Evolutionary conservation across 192 early-diverging fungal genomes (phyloP), one percentile per base, ranked within the genome.

Genomic region (Rhizoclosmatium sp.): DNA sequence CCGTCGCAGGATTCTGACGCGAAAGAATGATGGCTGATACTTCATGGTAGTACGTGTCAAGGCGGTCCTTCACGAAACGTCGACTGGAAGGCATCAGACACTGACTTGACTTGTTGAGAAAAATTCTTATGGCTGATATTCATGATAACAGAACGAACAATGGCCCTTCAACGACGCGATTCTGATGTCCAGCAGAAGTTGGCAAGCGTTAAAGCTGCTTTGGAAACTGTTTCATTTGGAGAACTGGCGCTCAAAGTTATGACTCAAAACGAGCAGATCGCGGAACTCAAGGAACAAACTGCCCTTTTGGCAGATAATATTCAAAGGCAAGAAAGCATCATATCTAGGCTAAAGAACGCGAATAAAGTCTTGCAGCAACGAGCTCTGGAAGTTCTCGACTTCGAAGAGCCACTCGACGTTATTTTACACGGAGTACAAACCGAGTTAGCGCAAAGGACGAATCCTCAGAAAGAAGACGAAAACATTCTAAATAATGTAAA

Each of bases 31-130:
- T 93, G 42, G 88, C 80, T 21, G 89, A 87, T 60, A 94, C 90
- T 47, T 90, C 91, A 14, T 90, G 83, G 70, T 94, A 94, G 83
- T 93, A 95, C 76, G 88, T 85, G 77, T 96, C 93, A 4, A 96
- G 88, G 41, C 77, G 69, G 10, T 85, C 86, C 62, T 80, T 80
- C 3, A 80, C 61, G 40, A 45, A 71, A 7, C 77, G 66, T n/a
- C 44, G 49, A 16, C 49, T 21, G 9, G 66, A 49, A 21, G 69
- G 51, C 77, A 69, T 78, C 46, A 12, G 10, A 56, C 54, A 9
- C 19, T n/a, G 54, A 56, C 19, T 56, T 9, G 19, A n/a, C 54
- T 56, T 56, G 54, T n/a, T 9, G 54, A 56, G 19, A 56, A 56
- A 56, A 56, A 56, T 56, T 56, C 0, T 56, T 9, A 14, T 9